Evolutionary conservation across 1,139 yeast species (phyloP), one percentile per base, ranked within the genome.

Genomic region (Yamadazyma sp.): DNA sequence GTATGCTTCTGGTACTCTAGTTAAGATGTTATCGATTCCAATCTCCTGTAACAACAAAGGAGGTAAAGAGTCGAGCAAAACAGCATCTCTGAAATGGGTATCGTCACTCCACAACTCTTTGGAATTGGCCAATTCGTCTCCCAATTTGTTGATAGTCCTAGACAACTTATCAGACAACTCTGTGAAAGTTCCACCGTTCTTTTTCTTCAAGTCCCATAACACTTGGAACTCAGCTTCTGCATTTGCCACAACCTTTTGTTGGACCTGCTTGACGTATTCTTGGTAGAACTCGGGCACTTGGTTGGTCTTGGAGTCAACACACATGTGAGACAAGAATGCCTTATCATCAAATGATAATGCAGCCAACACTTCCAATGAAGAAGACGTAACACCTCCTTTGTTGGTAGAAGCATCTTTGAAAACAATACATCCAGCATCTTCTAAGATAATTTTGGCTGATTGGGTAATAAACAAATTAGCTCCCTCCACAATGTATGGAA

Each of bases 371-470:
- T 92, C 98, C 51, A 88, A 73, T 2, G 97, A 90, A 1, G 97
- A 89, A 1, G 97, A 90, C 1, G 98, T 92, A 38, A 92, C 98
- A 68, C 98, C 98, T 57, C 98, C 98, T 69, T 92, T 92, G 67
- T 92, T 92, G 40, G 97, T 88, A 14, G 97, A 87, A 14, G 98
- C 96, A 70, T 92, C 98, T 65, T 92, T 92, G 67, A 88, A 87
- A 40, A 92, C 75, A 39, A 89, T 63, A 40, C 87, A 80, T 29
- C 97, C 97, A 28, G 95, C 95, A 35, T 76, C 70, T 65, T 92
- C 98, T 43, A 92, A 73, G 41, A 80, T 76, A 33, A 90, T 67
- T 70, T 92, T 92, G 41, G 97, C 97, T 32, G 89, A 80, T 67
- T 92, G 98, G 3, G 97, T 88, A 45, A 92, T 84, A 64, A 92